Evolutionary conservation across 306 rosid species (phyloP).

Genomic region (Dalbergia cultrata): DNA sequence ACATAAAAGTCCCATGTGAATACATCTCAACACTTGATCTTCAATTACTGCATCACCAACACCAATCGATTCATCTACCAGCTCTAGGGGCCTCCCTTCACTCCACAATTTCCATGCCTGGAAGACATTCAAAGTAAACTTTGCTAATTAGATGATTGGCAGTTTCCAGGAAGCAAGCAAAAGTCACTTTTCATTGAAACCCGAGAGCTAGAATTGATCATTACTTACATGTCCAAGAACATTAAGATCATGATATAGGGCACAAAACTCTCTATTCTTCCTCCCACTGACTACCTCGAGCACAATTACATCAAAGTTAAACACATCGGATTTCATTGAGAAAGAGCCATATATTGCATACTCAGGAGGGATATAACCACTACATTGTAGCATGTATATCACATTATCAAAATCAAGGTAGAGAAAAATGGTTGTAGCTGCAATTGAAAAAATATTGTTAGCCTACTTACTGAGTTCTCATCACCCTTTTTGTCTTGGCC

Average conservation of each 20-base stretch:
- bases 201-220: not conserved
- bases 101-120: constrained; percentile 51
- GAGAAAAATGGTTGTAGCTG: not conserved
- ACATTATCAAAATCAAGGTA: not conserved
- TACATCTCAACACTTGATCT: constrained; percentile 16
- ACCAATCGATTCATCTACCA: constrained; percentile 30
- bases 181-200: no score
- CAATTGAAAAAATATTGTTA: not conserved
- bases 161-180: no score
- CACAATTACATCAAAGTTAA: constrained; percentile 30
- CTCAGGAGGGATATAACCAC: constrained; percentile 44
- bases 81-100: constrained; percentile 32
- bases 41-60: not conserved
- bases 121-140: not conserved
- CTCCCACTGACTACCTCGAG: constrained; percentile 34
- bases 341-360: constrained; percentile 2
- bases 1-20: constrained; percentile 43
- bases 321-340: constrained; percentile 25
- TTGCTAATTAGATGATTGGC: not conserved
- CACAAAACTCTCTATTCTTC: constrained; percentile 51
- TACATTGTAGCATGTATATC: not conserved
- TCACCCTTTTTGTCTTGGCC: not conserved
- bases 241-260: constrained; percentile 38
- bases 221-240: constrained; percentile 61
- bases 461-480: constrained; percentile 20